Evolutionary conservation across 345 rosid genomes (phyloP).

Genomic region (Gossypium stocksii): DNA sequence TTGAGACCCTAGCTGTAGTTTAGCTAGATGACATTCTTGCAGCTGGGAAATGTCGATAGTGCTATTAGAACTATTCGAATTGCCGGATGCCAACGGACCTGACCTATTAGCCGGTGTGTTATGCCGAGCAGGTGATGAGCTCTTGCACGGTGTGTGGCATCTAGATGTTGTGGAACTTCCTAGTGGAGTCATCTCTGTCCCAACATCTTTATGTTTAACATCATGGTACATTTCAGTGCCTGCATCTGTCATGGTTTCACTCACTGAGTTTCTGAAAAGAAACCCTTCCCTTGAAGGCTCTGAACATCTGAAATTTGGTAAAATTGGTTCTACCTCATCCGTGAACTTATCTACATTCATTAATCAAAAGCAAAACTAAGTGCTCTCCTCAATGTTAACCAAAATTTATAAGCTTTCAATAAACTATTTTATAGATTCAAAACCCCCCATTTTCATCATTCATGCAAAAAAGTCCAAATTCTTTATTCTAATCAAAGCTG

Average conservation of each 20-base stretch:
- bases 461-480: background rate
- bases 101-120: constrained; percentile 89
- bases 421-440: no score
- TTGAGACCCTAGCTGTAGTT: constrained; percentile 58
- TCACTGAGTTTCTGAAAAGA: constrained; percentile 49
- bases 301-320: constrained; percentile 45
- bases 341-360: constrained; percentile 66
- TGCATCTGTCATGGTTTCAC: constrained; percentile 46
- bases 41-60: constrained; percentile 61
- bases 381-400: constrained; percentile 8
- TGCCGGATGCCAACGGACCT: constrained; percentile 57
- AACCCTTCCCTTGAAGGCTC: constrained; percentile 73
- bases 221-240: constrained; percentile 39
- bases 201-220: constrained; percentile 63
- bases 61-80: constrained; percentile 27
- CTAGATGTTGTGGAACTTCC: constrained; percentile 81
- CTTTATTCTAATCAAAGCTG: background rate
- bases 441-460: no score
- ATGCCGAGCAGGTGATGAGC: constrained; percentile 78
- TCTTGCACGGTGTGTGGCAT: constrained; percentile 70
- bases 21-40: constrained; percentile 63
- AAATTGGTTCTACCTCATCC: constrained; percentile 51
- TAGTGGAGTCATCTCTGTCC: constrained; percentile 92
- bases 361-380: constrained; percentile 15
- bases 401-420: background rate